These are phyloP conservation scores for Colletotrichum coccodes DNA, from an alignment of 2,329 filamentous ascomycete genomes.

Conservation along the genomic window DNA sequence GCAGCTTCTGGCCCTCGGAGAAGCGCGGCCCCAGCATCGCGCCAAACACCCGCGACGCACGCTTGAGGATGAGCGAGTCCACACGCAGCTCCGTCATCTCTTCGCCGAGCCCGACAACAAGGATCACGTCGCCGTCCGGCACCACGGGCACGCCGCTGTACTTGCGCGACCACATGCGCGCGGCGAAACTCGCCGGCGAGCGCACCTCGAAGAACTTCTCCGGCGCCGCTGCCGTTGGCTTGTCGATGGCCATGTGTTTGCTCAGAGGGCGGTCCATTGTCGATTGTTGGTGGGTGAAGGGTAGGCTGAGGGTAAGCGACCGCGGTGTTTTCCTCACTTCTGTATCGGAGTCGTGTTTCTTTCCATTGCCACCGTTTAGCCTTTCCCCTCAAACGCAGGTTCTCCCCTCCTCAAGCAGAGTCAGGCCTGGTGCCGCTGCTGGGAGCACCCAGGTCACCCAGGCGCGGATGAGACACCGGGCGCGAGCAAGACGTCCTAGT, in stretches of 20 bases:
- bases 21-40: conserved; percentile 39
- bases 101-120: conserved; percentile 35
- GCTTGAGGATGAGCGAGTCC: conserved; percentile 37
- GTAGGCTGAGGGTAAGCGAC: background rate
- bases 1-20: conserved; percentile 35
- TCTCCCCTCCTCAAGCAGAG: conserved; percentile 22
- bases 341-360: background rate
- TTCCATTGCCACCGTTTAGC: conserved; percentile 25
- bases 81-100: conserved; percentile 28
- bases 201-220: conserved; percentile 31
- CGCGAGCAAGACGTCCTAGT: conserved; percentile 10
- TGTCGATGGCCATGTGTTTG: conserved; percentile 23
- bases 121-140: conserved; percentile 36
- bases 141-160: conserved; percentile 25
- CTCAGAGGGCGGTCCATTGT: conserved; percentile 16
- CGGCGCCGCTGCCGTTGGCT: conserved; percentile 12
- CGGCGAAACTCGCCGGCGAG: conserved; percentile 30
- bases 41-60: conserved; percentile 39
- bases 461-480: conserved; percentile 30
- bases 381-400: conserved; percentile 28
- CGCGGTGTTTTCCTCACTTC: background rate
- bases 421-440: conserved; percentile 17
- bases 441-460: conserved; percentile 22
- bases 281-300: background rate
- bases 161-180: conserved; percentile 31